phyloP scores from a whole-genome alignment of 1,284 basidiomycete species.

The Pterulicium gracile region DNA sequence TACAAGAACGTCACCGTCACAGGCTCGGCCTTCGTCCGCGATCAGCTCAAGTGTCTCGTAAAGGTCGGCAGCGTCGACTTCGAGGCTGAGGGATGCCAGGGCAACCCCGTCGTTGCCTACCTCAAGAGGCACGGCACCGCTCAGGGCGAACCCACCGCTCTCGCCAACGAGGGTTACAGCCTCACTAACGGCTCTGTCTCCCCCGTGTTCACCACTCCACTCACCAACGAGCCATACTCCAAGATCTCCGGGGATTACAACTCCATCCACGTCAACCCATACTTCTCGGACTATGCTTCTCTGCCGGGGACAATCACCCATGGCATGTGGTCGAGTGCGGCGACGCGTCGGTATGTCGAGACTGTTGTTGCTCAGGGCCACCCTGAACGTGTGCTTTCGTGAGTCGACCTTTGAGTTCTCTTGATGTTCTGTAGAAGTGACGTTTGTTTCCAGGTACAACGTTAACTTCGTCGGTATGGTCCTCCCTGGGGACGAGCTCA shows the following conservation, averaged over 20 bases:
- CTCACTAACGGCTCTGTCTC: constrained; percentile 49
- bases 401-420: constrained; percentile 22
- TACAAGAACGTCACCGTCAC: constrained; percentile 77
- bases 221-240: constrained; percentile 93
- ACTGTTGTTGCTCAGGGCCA: constrained; percentile 89
- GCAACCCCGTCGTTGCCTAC: constrained; percentile 92
- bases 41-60: constrained; percentile 77
- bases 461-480: constrained; percentile 97
- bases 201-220: constrained; percentile 64
- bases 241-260: constrained; percentile 96
- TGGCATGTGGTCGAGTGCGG: constrained; percentile 94
- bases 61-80: constrained; percentile 87
- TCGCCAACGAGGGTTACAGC: constrained; percentile 81
- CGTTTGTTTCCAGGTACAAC: constrained; percentile 51
- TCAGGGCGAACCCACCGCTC: constrained; percentile 67
- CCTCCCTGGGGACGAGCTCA: constrained; percentile 84
- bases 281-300: constrained; percentile 91
- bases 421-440: constrained; percentile 6
- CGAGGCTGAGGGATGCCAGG: constrained; percentile 77
- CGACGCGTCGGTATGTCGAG: constrained; percentile 89
- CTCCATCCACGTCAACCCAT: constrained; percentile 97
- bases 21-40: constrained; percentile 79
- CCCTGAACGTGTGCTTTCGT: constrained; percentile 83
- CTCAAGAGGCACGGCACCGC: constrained; percentile 82
- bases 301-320: constrained; percentile 97